phyloP scores from a whole-genome alignment of 2,329 filamentous ascomycete genomes.

The Dendrostoma leiphaemia region DNA sequence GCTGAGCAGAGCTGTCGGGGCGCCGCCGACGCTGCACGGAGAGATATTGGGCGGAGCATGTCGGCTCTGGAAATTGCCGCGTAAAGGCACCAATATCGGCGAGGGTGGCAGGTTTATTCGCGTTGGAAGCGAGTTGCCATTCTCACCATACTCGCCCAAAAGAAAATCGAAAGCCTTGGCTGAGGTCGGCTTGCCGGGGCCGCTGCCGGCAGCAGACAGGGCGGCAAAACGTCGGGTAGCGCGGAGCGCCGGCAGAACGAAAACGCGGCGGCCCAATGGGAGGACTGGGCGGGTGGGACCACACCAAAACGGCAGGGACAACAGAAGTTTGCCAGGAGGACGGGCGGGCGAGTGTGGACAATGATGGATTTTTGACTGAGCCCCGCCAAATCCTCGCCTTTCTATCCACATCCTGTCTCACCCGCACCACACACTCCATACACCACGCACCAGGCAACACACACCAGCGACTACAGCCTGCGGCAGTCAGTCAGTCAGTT shows the following conservation, averaged over 20 bases:
- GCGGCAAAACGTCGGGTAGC: background rate
- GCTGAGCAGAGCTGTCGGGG: slow-evolving; percentile 8
- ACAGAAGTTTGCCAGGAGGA: background rate
- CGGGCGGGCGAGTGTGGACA: slow-evolving; percentile 4
- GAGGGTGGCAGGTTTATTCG: too few relatives aligned
- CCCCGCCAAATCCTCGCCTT: slow-evolving; percentile 16
- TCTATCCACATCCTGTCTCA: background rate
- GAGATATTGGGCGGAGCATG: slow-evolving; percentile 15
- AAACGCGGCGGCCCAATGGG: slow-evolving; percentile 15
- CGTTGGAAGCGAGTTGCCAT: background rate
- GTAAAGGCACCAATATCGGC: too few relatives aligned
- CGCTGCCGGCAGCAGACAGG: slow-evolving; percentile 14
- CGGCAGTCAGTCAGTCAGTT: slow-evolving; percentile 5
- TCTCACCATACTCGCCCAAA: background rate
- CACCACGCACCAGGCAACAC: background rate
- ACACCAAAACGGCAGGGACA: slow-evolving; percentile 15
- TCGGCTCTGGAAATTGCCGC: too few relatives aligned
- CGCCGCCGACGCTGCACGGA: slow-evolving; percentile 10
- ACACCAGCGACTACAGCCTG: background rate
- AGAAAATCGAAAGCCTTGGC: slow-evolving; percentile 1
- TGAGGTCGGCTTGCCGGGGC: slow-evolving; percentile 5
- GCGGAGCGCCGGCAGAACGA: slow-evolving; percentile 11
- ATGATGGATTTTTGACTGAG: slow-evolving; percentile 17
- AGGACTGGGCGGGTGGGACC: slow-evolving; percentile 5
- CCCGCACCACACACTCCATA: too few relatives aligned